These are phyloP conservation scores for Choricystis sp. DNA, from an alignment of 139 green algal genomes.

Conservation along the genomic window DNA sequence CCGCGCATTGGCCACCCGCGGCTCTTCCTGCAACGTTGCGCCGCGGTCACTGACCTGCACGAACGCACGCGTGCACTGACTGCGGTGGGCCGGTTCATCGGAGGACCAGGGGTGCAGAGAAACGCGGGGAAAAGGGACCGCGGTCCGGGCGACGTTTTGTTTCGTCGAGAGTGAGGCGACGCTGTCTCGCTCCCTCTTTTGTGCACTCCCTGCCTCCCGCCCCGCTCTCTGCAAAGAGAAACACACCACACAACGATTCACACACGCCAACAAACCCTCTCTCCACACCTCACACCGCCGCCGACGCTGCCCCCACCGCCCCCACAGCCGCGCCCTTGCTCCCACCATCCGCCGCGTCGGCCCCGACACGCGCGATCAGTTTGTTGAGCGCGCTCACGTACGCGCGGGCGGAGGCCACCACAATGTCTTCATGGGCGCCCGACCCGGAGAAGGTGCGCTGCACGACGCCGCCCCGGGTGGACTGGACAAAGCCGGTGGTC, in stretches of 20 bases:
- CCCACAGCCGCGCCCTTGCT: neutral
- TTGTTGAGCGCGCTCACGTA: conserved; percentile 95
- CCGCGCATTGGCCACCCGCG: no score
- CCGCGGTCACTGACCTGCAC: no score
- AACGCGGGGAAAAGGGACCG: no score
- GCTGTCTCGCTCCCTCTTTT: neutral
- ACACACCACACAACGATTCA: no score
- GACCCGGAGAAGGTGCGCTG: conserved; percentile 52
- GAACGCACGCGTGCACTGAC: no score
- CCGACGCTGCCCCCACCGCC: neutral
- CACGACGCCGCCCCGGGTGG: conserved; percentile 25
- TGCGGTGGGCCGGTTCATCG: no score
- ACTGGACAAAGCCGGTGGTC: conserved; percentile 24
- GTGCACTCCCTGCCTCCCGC: neutral
- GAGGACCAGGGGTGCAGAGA: no score
- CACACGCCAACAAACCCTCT: no score
- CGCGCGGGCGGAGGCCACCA: conserved; percentile 71
- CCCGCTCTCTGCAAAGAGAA: no score
- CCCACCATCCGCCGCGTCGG: neutral
- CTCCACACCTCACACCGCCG: neutral
- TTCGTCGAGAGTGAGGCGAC: no score
- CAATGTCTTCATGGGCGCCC: conserved; percentile 84
- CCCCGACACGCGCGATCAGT: conserved; percentile 64
- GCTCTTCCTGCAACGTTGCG: no score
- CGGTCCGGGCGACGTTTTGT: no score